These are phyloP conservation scores for Tulasnella sp. DNA, from an alignment of 768 basidiomycete genomes.

Conservation along the genomic window DNA sequence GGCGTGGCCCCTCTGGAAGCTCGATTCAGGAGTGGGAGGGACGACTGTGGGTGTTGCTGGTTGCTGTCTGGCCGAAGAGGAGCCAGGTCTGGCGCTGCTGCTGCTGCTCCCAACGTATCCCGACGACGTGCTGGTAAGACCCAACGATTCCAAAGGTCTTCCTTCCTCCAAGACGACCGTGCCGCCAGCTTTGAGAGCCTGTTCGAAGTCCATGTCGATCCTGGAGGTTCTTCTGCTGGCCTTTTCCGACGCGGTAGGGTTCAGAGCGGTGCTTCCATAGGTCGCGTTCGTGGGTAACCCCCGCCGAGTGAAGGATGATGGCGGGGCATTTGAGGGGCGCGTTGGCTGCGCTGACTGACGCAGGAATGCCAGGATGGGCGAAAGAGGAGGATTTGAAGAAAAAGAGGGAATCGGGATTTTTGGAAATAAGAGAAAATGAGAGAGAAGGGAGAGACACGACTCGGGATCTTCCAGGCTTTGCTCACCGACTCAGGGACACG, in stretches of 20 bases:
- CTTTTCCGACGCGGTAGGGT: slow-evolving; percentile 10
- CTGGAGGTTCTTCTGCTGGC: slow-evolving; percentile 54
- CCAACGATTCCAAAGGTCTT: slow-evolving; percentile 63
- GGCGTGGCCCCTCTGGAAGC: slow-evolving; percentile 35
- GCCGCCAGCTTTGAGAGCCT: slow-evolving; percentile 59
- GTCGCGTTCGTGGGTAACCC: neutral
- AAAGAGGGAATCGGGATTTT: neutral
- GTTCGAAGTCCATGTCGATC: slow-evolving; percentile 77
- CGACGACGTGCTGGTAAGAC: slow-evolving; percentile 47
- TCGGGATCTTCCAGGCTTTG: neutral
- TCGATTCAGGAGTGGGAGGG: slow-evolving; percentile 51
- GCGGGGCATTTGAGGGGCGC: slow-evolving; percentile 10
- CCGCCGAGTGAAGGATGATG: neutral
- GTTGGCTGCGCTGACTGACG: slow-evolving; percentile 1
- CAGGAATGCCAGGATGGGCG: slow-evolving; percentile 9
- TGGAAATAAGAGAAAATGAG: neutral
- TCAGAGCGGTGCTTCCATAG: slow-evolving; percentile 9
- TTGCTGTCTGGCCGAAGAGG: slow-evolving; percentile 40
- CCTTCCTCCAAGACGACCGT: slow-evolving; percentile 70
- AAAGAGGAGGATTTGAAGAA: slow-evolving; percentile 14
- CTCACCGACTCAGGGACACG: neutral
- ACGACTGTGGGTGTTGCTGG: slow-evolving; percentile 60
- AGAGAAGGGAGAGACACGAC: neutral
- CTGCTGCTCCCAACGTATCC: slow-evolving; percentile 29
- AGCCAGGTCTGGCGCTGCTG: neutral